Evolutionary conservation across 352 stramenopile species (phyloP), one percentile per base, ranked within the genome.

Genomic region (Peronospora destructor): DNA sequence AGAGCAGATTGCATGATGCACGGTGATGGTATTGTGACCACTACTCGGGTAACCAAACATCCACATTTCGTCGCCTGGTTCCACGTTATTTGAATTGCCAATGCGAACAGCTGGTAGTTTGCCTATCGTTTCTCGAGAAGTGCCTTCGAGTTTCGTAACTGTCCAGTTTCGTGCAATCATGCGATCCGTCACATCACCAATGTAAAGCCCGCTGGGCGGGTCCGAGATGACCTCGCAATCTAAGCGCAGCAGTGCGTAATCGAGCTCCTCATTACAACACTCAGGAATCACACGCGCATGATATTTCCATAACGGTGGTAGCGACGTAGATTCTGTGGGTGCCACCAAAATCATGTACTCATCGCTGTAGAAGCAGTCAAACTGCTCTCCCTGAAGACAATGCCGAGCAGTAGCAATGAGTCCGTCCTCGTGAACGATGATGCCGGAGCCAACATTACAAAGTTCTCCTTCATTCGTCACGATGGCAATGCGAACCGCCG

Each of bases 21-120:
- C 83, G 2, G 83, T 93, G 63, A 93, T 93, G 17, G 83, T 93
- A 56, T 93, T 93, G 67, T 93, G 83, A 14, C 83, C 83, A 37
- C 77, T 90, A 59, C 83, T 93, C 14, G 83, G 83, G 45, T 93
- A 93, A 8, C 83, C 83, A 68, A 93, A 93, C 83, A 93, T 93
- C 83, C 83, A 93, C 80, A 93, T 90, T 48, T 93, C 83, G 51
- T 93, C 83, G 19, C 83, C 83, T 11, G 83, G 83, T 49, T 93
- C 83, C 14, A 93, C 73, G 28, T 91, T 93, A 60, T 93, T 93
- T 32, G 83, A 93, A 47, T 93, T 93, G 25, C 83, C 83, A 45
- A 93, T 89, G 4, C 68, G 67, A 19, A 93, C 79, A 6, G 83
- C 79, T 0, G 83, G 79, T 2, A 93, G 49, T 50, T 90, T 93